A percentile compares a stretch with the other conserved stretches of the same genome.
Conservation (phyloP, 768 basidiomycete species). For the Pseudohyphozyma bogoriensis region DNA sequence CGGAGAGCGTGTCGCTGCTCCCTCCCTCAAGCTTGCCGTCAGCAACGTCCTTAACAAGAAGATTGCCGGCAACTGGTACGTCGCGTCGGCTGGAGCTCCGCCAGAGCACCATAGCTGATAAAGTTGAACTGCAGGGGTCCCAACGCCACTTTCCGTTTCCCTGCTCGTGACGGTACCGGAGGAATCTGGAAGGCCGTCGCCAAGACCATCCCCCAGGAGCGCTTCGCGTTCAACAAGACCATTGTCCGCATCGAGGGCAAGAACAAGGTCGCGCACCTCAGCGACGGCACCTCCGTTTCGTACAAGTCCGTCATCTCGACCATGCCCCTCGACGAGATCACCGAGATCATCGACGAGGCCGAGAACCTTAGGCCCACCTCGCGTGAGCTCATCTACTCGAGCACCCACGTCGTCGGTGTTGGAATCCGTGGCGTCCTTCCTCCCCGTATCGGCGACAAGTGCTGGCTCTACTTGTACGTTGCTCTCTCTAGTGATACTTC, state of each 20-base stretch:
- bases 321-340: slow-evolving; percentile 36
- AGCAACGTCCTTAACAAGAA: slow-evolving; percentile 39
- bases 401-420: slow-evolving; percentile 40
- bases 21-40: slow-evolving; percentile 38
- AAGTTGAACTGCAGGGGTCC: slow-evolving; percentile 26
- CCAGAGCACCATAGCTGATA: background rate
- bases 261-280: slow-evolving; percentile 35
- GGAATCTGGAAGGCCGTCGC: slow-evolving; percentile 42
- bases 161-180: slow-evolving; percentile 39
- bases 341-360: slow-evolving; percentile 34
- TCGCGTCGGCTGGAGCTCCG: background rate
- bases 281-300: slow-evolving; percentile 35
- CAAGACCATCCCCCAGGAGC: slow-evolving; percentile 34
- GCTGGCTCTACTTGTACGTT: slow-evolving; percentile 35
- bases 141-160: slow-evolving; percentile 42
- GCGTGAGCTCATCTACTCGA: slow-evolving; percentile 37
- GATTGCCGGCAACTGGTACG: slow-evolving; percentile 39
- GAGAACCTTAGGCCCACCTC: slow-evolving; percentile 28
- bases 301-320: slow-evolving; percentile 39
- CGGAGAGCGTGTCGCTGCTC: slow-evolving; percentile 41
- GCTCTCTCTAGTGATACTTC: background rate
- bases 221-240: slow-evolving; percentile 32
- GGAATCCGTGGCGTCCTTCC: slow-evolving; percentile 39
- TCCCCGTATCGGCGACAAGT: slow-evolving; percentile 40
- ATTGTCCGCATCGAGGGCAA: slow-evolving; percentile 34